phyloP scores from a whole-genome alignment of 345 rosid genomes.

The Eucalyptus camaldulensis region DNA sequence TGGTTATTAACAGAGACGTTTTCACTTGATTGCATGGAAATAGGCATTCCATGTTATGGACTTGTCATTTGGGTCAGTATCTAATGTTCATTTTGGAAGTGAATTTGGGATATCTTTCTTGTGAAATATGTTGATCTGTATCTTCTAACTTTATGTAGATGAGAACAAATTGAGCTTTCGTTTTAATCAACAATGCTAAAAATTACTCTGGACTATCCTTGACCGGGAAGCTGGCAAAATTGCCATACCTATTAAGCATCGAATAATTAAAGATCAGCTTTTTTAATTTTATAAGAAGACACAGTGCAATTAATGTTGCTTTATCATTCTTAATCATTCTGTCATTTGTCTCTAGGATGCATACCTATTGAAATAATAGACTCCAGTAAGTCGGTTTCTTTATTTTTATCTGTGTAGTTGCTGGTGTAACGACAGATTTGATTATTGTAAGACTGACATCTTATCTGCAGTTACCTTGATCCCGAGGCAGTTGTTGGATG shows the following conservation, averaged over 20 bases:
- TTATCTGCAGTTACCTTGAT: constrained; percentile 48
- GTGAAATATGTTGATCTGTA: background rate
- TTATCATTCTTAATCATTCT: background rate
- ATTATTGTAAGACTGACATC: background rate
- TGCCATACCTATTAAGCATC: background rate
- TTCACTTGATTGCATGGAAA: background rate
- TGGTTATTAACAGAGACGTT: background rate
- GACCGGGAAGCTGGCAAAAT: background rate
- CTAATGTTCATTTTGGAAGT: background rate
- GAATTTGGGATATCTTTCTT: background rate
- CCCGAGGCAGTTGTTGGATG: constrained; percentile 96
- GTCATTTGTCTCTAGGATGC: background rate
- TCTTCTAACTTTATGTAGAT: background rate
- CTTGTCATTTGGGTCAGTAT: background rate
- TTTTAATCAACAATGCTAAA: background rate
- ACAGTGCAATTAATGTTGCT: background rate
- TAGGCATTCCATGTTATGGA: background rate
- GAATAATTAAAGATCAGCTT: background rate
- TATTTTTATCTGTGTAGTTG: background rate
- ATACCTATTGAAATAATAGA: background rate
- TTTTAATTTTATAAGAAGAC: background rate
- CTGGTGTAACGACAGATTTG: background rate
- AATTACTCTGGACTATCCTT: background rate
- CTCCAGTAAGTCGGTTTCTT: background rate
- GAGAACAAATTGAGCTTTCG: background rate